Base-by-base conservation (phyloP, 176 grass and related monocot species). In the Carex parvula region DNA sequence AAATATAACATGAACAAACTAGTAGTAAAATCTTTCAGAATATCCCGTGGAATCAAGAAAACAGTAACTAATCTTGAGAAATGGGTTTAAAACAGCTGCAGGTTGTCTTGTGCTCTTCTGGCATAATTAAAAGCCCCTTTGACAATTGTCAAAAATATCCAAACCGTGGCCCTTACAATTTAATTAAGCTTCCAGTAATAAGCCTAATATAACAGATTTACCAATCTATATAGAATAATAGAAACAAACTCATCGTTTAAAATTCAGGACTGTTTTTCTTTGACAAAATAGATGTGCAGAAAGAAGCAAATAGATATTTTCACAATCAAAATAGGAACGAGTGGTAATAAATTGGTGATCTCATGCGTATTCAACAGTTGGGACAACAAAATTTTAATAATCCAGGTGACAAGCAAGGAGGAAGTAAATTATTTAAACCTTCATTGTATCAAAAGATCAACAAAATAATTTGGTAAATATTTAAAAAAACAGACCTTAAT, bases 401-500 rank as follows among this genome's bases (percentile, higher is more conserved):
- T 37, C 30, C 33, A 68, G 29, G 32, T 68, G 15, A 48, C 46
- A 11, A 48, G 46, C 1, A 48, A 48, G 46, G 42, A 46, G 42
- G 8, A 48, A 48, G 46, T 48, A 11, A 48, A 26, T 11, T 71
- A 71, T 20, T 71, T 71, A 71, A 46, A 32, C 21, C 44, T 54
- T 53, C n/a, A 13, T 75, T 53, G 20, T 53, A 75, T 54, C 42
- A 75, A 22, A 75, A 53, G 8, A 75, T 56, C 1, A 58, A 67
- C 21, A 88, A 32, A 21, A 88, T 3, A 16, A 79, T n/a, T 81
- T 61, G 54, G 37, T 46, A 86, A 81, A 60, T 84, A 14, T 81
- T 8, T 61, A 81, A 83, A 83, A 8, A 5, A 52, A 2, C 69
- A 80, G 83, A 98, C 95, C 95, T 95, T 87, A 98, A 53, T 60